Percentiles rank a stretch among this genome's conserved stretches.
Conservation (phyloP, 805 yeast genomes). For the Candida saitoana region DNA sequence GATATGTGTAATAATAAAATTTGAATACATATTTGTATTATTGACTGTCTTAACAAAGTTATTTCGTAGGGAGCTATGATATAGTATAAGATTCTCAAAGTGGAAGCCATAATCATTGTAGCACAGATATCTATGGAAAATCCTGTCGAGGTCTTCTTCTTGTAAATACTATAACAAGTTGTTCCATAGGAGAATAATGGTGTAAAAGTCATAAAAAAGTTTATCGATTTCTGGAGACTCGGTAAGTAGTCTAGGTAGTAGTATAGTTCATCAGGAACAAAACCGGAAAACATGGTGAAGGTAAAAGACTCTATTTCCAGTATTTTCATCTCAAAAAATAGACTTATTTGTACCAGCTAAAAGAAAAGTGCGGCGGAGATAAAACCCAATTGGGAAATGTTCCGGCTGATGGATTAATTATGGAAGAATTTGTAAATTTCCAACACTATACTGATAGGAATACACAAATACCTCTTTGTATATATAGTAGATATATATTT, state of each 20-base stretch:
- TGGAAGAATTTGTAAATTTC: too few relatives aligned
- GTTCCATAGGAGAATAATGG: slow-evolving; percentile 87
- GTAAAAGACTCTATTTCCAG: neutral
- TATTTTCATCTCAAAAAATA: too few relatives aligned
- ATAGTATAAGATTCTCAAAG: slow-evolving; percentile 71
- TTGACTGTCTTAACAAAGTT: slow-evolving; percentile 72
- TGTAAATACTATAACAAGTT: slow-evolving; percentile 65
- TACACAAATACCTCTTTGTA: too few relatives aligned
- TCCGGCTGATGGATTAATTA: neutral
- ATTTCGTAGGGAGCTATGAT: slow-evolving; percentile 75
- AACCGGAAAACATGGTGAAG: slow-evolving; percentile 1
- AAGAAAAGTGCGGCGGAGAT: neutral
- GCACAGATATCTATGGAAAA: slow-evolving; percentile 91
- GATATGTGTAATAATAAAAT: slow-evolving; percentile 59
- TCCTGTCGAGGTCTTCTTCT: slow-evolving; percentile 64
- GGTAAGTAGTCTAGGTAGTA: slow-evolving; percentile 11
- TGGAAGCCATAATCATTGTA: slow-evolving; percentile 78
- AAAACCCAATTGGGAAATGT: neutral
- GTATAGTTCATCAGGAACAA: slow-evolving; percentile 4
- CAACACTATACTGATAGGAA: too few relatives aligned
- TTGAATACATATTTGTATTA: slow-evolving; percentile 84
- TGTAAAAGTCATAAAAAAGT: slow-evolving; percentile 68
- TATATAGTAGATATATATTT: slow-evolving; percentile 10
- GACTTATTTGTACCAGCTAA: neutral
- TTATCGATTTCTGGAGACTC: slow-evolving; percentile 47